Base-by-base conservation (phyloP, 768 basidiomycete species). In the Imleria badia region DNA sequence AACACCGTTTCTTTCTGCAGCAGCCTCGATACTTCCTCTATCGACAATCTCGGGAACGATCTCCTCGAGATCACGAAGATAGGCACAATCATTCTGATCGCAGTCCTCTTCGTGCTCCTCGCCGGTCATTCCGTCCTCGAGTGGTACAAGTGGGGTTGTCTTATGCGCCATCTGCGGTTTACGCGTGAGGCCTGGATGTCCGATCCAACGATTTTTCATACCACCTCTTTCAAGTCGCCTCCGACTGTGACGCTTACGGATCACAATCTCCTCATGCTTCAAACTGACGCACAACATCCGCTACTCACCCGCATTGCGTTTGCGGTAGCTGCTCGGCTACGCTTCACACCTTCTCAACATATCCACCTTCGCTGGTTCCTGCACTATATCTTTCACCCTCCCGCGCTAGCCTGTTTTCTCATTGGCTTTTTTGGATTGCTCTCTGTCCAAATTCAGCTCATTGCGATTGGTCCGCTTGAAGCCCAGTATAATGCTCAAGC, bases 351-450 rank as follows among this genome's bases (percentile, higher is more conserved):
- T 7, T 72, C 78, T 35, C 79, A 87, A 55, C 82, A 91, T 62
- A 81, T 79, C 23, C 81, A 90, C 61, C 71, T 91, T 17, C 84
- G 85, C 54, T 99, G 94, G 92, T 92, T 96, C 72, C 77, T 90
- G 64, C 81, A 89, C 63, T 97, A 97, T 73, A 77, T 99, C 54
- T 91, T 94, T 70, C 91, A 98, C 66, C 84, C 93, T 3, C 90
- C 92, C 1, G 94, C 93, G 1, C 80, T 96, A 42, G 88, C 91
- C 1, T 91, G 94, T 66, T 85, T 99, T 68, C 81, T 94, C 56
- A 91, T 98, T 61, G 94, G 95, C n/a, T 74, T 94, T 60, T 85
- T 98, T 61, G 95, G 95, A 11, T 72, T 98, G 13, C 70, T 98
- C 43, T 86, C 86, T 31, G 85, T 98, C 30, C 79, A 98, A 72